These are phyloP conservation scores for Melaleuca alternifolia DNA, from an alignment of 345 rosid genomes.

Conservation along the genomic window DNA sequence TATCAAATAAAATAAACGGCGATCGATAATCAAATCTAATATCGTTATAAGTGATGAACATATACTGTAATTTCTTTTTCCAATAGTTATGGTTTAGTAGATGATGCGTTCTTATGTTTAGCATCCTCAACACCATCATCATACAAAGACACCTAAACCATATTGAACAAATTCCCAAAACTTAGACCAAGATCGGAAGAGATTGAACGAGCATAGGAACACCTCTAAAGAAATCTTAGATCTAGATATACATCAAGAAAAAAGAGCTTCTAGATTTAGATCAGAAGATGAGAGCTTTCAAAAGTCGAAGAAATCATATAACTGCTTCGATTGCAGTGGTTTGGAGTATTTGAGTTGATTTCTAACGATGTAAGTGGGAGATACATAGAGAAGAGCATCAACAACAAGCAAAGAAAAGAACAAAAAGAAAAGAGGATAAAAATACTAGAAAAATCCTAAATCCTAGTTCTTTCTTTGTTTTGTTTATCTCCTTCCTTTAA, in stretches of 20 bases:
- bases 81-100: neutral
- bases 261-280: neutral
- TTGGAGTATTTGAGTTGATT: neutral
- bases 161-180: neutral
- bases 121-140: neutral
- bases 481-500: too few relatives aligned
- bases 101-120: neutral
- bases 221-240: neutral
- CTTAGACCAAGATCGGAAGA: neutral
- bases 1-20: too few relatives aligned
- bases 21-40: too few relatives aligned
- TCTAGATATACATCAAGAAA: neutral
- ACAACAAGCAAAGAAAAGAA: neutral
- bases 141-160: neutral
- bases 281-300: neutral
- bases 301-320: neutral
- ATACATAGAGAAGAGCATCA: neutral
- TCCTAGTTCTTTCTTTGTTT: too few relatives aligned
- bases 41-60: too few relatives aligned
- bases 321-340: neutral
- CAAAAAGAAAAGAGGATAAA: accelerated
- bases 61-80: neutral
- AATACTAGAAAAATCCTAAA: neutral
- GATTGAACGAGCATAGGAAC: neutral
- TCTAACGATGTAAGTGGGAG: neutral